phyloP scores from a whole-genome alignment of 176 grass and related monocot genomes.

The Urochloa ruziziensis region DNA sequence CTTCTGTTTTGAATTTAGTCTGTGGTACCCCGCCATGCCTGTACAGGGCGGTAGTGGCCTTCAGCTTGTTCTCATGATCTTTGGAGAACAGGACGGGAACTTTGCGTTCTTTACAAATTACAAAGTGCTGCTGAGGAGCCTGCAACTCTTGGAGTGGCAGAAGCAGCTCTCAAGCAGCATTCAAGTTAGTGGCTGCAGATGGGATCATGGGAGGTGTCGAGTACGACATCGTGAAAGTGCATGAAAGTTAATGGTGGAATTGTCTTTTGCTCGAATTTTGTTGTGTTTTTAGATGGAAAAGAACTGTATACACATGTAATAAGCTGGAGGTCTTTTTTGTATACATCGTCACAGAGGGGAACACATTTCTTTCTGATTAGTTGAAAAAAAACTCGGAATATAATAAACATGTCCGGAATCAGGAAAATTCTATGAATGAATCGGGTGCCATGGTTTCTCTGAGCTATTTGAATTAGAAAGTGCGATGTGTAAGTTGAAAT shows the following conservation, averaged over 20 bases:
- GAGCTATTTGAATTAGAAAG: not conserved
- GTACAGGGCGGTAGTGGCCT: not conserved
- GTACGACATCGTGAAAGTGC: not conserved
- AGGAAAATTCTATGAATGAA: not conserved
- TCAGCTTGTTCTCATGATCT: not conserved
- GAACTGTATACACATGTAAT: conserved; percentile 10
- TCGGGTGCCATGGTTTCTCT: not conserved
- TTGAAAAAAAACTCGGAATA: not conserved
- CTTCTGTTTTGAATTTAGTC: not conserved
- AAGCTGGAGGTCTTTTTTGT: not conserved
- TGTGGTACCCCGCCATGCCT: not conserved
- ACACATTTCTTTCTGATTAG: not conserved
- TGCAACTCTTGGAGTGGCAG: not conserved
- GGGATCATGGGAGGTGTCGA: not conserved
- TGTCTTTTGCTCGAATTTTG: conserved; percentile 18
- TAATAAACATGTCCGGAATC: conserved; percentile 5
- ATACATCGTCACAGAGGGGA: not conserved
- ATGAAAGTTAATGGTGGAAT: not conserved
- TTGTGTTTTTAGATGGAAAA: not conserved
- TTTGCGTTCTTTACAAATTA: not conserved
- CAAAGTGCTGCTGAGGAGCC: not conserved
- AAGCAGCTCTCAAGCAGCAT: not conserved
- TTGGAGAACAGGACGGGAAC: conserved; percentile 5
- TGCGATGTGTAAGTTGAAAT: not conserved
- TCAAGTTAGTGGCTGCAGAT: not conserved